Evolutionary conservation across 345 rosid species (phyloP), one percentile per base, ranked within the genome.

Genomic region (Gossypium arboreum): DNA sequence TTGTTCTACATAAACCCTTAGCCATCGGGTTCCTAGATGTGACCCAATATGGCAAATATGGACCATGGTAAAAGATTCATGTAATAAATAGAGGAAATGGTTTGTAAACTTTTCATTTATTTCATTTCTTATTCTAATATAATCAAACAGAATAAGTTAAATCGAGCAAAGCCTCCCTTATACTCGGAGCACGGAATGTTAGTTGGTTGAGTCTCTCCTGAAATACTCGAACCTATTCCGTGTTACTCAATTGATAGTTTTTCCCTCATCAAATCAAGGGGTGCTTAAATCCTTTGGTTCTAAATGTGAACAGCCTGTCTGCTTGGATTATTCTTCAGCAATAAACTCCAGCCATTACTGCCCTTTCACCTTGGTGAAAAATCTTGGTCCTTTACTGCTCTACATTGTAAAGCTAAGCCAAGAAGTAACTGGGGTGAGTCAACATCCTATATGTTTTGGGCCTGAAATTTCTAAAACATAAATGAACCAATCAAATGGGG

Each of bases 61-160:
- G 67, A 12, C 24, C 25, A 54, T 18, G 48, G 41, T 45, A 58
- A 43, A 59, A 24, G 59, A 9, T 60, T 73, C 51, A 74, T 74
- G 79, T 51, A 41, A 39, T 52, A 82, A 77, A 50, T 43, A 45
- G 34, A 68, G 20, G 29, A 27, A 65, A 68, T 16, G 18, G 13
- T 51, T 29, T 50, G 43, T 59, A 69, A 54, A 52, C 39, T 34
- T 34, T 0, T 34, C 39, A 34, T 34, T 11, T 10, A 9, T n/a
- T 22, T 22, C 34, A 62, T 34, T 62, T 61, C 41, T 39, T 58
- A 7, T 24, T 56, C 75, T 51, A 55, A 51, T 41, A 43, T 76
- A 61, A 20, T 67, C 54, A 22, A 47, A 18, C 29, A 66, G 20
- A 2, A 34, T 5, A 34, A 45, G 55, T 22, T 45, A 15, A 45